Evolutionary conservation across 2,329 filamentous ascomycete genomes (phyloP).

Genomic region (Endoconidiophora laricicola): DNA sequence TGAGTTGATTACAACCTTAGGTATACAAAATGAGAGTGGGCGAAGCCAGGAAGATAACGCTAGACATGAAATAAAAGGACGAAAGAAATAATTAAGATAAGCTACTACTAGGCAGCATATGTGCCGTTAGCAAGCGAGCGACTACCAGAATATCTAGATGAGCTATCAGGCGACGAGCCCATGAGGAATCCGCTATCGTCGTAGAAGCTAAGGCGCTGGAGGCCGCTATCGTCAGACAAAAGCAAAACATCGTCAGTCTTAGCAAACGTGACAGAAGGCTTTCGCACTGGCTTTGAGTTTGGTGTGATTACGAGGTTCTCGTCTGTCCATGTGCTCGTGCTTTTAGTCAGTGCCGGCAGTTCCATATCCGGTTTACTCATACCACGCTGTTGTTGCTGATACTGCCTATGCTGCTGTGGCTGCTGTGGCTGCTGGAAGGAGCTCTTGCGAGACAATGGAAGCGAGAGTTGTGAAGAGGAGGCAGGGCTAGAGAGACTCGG

Average conservation of each 20-base stretch:
- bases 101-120: too few species aligned
- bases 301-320: constrained; percentile 1
- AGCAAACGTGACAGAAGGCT: constrained; percentile 12
- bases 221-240: constrained; percentile 10
- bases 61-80: background rate
- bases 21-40: background rate
- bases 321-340: constrained; percentile 7
- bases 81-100: background rate
- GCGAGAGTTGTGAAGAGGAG: background rate
- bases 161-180: background rate
- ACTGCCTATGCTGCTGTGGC: too few species aligned
- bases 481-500: background rate
- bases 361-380: background rate
- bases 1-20: too few species aligned
- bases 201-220: constrained; percentile 8
- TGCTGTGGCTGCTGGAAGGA: background rate
- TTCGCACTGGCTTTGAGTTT: background rate
- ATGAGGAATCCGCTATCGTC: constrained; percentile 4
- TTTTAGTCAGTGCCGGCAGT: constrained; percentile 2
- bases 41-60: background rate
- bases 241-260: constrained; percentile 11
- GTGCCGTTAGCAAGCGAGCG: too few species aligned
- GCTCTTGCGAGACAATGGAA: background rate
- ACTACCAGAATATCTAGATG: too few species aligned
- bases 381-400: too few species aligned